Evolutionary conservation across 2,329 filamentous ascomycete species (phyloP), one percentile per base, ranked within the genome.

Genomic region (Cladophialophora bantiana): DNA sequence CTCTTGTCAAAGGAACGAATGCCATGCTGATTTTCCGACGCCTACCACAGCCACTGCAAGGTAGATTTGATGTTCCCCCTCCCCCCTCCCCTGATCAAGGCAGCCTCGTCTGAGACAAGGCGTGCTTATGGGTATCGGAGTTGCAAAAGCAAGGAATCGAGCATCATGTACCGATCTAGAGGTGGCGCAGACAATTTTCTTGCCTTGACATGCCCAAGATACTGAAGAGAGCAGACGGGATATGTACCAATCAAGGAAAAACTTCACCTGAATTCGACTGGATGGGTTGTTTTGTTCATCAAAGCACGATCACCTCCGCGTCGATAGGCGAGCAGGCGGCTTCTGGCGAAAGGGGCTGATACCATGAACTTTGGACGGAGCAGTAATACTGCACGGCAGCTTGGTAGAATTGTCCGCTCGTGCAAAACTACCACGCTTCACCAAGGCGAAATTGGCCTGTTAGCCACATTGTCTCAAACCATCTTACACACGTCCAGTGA

Each of bases 1-100:
- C 9, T 55, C 6, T n/a, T 5, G 5, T 35, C 31, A 55, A 26
- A 35, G 34, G 31, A 35, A 55, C 3, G n/a, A 20, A 50, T 18
- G 45, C 3, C n/a, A 20, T 50, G 12, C 10, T 32, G 12, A 10
- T 34, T 18, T 52, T 50, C 52, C 15, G 15, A 36, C 26, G 36
- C 35, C 50, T 55, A 20, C 20, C 38, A 45, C 59, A 54, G 32
- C 42, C 59, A 53, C 59, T 54, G 45, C 53, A 52, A 58, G 64
- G 64, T 62, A 66, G 20, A 42, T 58, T 52, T 58, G 59, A 55
- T 18, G 26, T 26, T 38, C 3, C 6, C 36, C 42, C n/a, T n/a
- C n/a, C n/a, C n/a, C n/a, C n/a, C n/a, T n/a, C n/a, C n/a, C 40
- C 31, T 53, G 13, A 53, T n/a, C 12, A 40, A 7, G 31, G 9